Base-by-base conservation (phyloP, 768 basidiomycete species). In the Cyclocybe aegerita region DNA sequence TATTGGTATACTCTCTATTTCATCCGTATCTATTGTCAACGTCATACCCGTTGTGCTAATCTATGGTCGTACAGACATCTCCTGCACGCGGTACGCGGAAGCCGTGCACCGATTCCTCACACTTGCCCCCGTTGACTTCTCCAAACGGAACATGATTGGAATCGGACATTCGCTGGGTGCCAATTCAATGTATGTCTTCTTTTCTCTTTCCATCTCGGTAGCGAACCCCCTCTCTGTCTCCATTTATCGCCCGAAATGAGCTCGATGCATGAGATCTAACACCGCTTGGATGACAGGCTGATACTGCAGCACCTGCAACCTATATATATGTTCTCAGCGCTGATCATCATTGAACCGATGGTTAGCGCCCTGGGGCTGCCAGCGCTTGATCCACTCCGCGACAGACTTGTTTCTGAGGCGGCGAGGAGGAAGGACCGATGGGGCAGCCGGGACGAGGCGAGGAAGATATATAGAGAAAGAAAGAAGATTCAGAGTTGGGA, bases 261-360 rank as follows among this genome's bases (percentile, higher is more conserved):
- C 23, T 23, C 23, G 23, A 23, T 23, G 23, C 23, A 23, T 23
- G 23, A 5, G 23, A 30, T 29, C 32, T 40, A 10, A 29, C 39
- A 11, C 41, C 16, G 12, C 16, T 29, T 29, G 47, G 15, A 32
- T 53, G 48, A 47, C 34, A 86, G 85, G 63, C 70, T 81, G 7
- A 70, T 85, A 33, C 65, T 85, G 15, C 82, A 85, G 57, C 61
- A 65, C 31, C 58, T 83, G 8, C 59, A 70, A 17, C 81, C 81
- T 0, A 39, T 46, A 0, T 57, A 83, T 38, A 61, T 57, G 3
- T 86, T 87, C 60, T 57, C 63, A 0, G 77, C 76, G 4, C 57
- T 88, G 50, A 68, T 87, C 51, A 71, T 88, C 16, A 71, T 85
- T 43, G 86, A 88, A 60, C 85, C 86, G 3, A 71, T 88, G 69